Evolutionary conservation across 1,284 basidiomycete species (phyloP), one percentile per base, ranked within the genome.

Genomic region (Puccinia hordei): DNA sequence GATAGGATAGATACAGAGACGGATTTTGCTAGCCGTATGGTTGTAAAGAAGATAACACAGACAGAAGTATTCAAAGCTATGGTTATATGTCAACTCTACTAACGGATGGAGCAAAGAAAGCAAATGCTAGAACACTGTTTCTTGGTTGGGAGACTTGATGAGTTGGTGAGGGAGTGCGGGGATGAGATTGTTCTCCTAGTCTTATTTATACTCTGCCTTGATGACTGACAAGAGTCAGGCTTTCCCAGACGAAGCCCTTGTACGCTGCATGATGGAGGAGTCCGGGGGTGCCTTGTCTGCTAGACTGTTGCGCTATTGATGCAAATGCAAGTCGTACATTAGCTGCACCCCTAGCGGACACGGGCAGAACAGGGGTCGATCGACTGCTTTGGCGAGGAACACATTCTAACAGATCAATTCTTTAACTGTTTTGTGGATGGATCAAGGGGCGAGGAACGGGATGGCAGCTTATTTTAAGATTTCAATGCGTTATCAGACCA

Each of bases 381-480:
- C 4, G 17, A 53, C 10, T 53, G 51, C 5, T 9, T 24, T n/a
- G 53, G 53, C 53, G 53, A 24, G 53, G 53, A 55, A 55, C 53
- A n/a, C 51, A 19, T 53, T 53, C 13, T n/a, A n/a, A n/a, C n/a
- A n/a, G n/a, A 53, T 53, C 13, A 6, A 44, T 44, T 44, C 41
- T 8, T 44, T 44, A 6, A 6, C 13, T 44, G 6, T 44, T 44
- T 44, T 44, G 6, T 44, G 8, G 41, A 44, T 44, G 41, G 41
- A 44, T 61, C 30, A 61, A 35, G n/a, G 59, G 59, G 19, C 30
- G 27, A 35, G 59, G 59, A 61, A 61, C 59, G 59, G 30, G 30
- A 61, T 61, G 59, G 59, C 59, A n/a, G 59, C 59, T 61, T 5
- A 61, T 61, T 2, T 61, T 4, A 27, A 57, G 55, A 57, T 27